Conservation (phyloP, 345 rosid species). For the Gossypium herbaceum region DNA sequence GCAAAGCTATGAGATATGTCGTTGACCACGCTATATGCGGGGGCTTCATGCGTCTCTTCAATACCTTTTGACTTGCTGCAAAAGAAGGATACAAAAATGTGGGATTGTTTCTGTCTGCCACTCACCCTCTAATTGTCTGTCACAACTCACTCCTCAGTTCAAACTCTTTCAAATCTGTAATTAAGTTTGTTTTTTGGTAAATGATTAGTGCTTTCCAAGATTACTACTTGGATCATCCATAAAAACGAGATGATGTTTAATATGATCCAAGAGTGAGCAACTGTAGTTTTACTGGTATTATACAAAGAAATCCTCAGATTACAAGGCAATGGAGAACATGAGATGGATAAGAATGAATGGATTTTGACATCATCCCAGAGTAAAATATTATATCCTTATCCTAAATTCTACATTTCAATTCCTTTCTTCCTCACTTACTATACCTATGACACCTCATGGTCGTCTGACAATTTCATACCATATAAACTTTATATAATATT, state of each 20-base stretch:
- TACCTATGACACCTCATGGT: neutral
- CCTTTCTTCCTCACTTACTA: neutral
- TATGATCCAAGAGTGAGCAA: too few relatives aligned
- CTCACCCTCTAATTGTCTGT: neutral
- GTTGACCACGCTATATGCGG: neutral
- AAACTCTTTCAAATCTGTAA: constrained; percentile 4
- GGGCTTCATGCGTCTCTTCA: neutral
- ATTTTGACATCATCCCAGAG: neutral
- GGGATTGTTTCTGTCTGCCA: constrained; percentile 33
- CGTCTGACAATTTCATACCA: neutral
- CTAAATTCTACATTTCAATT: neutral
- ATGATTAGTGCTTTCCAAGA: neutral
- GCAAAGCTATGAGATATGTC: neutral
- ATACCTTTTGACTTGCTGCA: constrained; percentile 31
- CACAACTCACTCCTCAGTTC: constrained; percentile 15
- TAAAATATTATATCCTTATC: neutral
- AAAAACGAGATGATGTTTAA: neutral
- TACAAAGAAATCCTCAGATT: neutral
- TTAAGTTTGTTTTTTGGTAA: neutral
- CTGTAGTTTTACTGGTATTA: neutral
- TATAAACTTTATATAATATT: neutral
- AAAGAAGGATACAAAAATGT: constrained; percentile 13
- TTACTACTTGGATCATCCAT: neutral
- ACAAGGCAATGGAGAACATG: neutral
- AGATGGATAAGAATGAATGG: neutral